Base-by-base conservation (phyloP, 805 yeast species). In the Vanderwaltozyma polyspora region DNA sequence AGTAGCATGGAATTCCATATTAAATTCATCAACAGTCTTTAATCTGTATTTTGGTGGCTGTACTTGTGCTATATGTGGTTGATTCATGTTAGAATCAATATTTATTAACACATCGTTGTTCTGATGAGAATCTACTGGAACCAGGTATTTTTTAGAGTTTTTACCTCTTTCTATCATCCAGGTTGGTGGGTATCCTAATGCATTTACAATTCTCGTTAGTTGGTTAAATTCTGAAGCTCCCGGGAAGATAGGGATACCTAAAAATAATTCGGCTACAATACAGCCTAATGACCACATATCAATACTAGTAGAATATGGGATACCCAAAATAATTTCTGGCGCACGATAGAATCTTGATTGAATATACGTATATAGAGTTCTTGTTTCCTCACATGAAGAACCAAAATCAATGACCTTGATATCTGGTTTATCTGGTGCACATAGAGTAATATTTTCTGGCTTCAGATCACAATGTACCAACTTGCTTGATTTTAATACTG, bases 211-310 rank as follows among this genome's bases (percentile, higher is more conserved):
- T 45, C 95, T 76, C 41, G 74, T 67, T 29, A 93, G 62, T 58
- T 89, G 96, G 53, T 89, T 86, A 57, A 78, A 91, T 57, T 91
- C 98, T 0, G 95, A 82, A 3, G 86, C 71, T 3, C 98, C 98
- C 0, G 98, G 96, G 48, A 89, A 85, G 45, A 89, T 67, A 1
- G 98, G 98, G 36, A 89, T 66, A 1, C 98, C 98, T 33, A 89
- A 59, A 45, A 81, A 87, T 31, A 89, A 62, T 57, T 91, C 99
- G 1, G 91, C 93, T 23, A 85, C 74, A 33, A 91, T 84, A 53
- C 96, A 82, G 0, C 95, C 98, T 29, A 87, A 63, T 0, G 97
- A 89, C 99, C 99, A 91, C 76, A 89, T 85, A 55, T 89, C 98
- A 34, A 91, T 89, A 6, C 94, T 76, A 8, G 94, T 74, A 1